Base-by-base conservation (phyloP, 176 grass and related monocot species). In the Chloris gayana region DNA sequence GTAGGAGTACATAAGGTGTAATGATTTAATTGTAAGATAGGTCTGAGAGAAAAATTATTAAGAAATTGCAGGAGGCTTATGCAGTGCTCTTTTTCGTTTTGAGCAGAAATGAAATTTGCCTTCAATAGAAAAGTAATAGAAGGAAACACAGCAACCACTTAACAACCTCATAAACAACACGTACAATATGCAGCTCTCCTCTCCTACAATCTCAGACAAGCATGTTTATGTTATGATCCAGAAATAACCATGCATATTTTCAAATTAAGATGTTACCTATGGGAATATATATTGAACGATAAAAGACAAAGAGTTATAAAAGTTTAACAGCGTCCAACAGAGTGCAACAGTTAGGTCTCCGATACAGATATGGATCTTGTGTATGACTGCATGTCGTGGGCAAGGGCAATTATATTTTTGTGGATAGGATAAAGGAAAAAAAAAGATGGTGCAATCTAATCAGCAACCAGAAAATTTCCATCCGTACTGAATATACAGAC, bases 391-490 rank as follows among this genome's bases (percentile, higher is more conserved):
- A 37, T 66, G 59, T 70, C 13, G 2, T 26, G 12, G 24, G 24
- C 39, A 59, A 69, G 12, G 24, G 24, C 39, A 59, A 69, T 32
- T 44, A 75, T 18, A 34, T 67, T 84, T 21, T 82, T n/a, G 63
- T 68, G 9, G 63, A 32, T 45, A 32, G 21, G 69, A 45, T n/a
- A 69, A 53, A 74, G 35, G 63, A 34, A 69, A 27, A 34, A 69
- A 27, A 19, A 78, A 32, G 29, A 21, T 26, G 60, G 73, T 59
- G 44, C 37, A 17, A 77, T 18, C 6, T 6, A 70, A 69, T 19
- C 29, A 60, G 50, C 51, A 62, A 45, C 15, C 25, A 22, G 7
- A 56, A n/a, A 51, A 31, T 12, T 46, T 14, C 25, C 6, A 22
- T 14, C 34, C 14, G 3, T 61, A 61, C 70, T 37, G 56, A 41